Evolutionary conservation across 257 asterid species (phyloP), one percentile per base, ranked within the genome.

Genomic region (Buddleja alternifolia): DNA sequence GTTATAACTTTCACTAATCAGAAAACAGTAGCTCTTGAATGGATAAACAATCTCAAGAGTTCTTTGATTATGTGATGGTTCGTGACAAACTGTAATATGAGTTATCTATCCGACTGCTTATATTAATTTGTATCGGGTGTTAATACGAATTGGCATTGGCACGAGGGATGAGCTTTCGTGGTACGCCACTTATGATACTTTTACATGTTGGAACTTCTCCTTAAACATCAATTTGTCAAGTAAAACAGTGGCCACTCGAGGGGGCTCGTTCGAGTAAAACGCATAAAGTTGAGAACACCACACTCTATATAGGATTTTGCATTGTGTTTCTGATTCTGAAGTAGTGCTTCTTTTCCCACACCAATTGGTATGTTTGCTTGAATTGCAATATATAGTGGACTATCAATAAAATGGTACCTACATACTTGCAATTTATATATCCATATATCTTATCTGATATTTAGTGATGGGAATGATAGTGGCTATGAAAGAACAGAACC

Each of bases 401-500:
- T 24, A 23, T 67, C 42, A 11, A 25, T 9, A 57, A 44, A 42
- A 25, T 68, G 74, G 60, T 15, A 12, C 23, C 14, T 32, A 67
- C n/a, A 67, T 16, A 9, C 54, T 67, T 41, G 11, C 32, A 41
- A 9, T 0, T 23, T 17, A 0, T 34, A 16, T 50, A 47, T 21
- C 5, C 45, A 12, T 47, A 16, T 65, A 50, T 17, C 21, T 21
- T 25, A 21, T 62, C 42, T 23, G 48, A 6, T 50, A 47, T 9
- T n/a, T 51, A 50, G 70, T 40, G 70, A 47, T 71, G 11, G 9
- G 65, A 63, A 9, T 24, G 32, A 39, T 60, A 47, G 63, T 58
- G 70, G 71, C 47, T 68, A 7, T n/a, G 47, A 53, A 29, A 34
- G 66, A 52, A 60, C 2, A 68, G 67, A 60, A 60, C 61, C 70